phyloP scores from a whole-genome alignment of 2,329 filamentous ascomycete species.

The Aspergillus pseudotamarii region DNA sequence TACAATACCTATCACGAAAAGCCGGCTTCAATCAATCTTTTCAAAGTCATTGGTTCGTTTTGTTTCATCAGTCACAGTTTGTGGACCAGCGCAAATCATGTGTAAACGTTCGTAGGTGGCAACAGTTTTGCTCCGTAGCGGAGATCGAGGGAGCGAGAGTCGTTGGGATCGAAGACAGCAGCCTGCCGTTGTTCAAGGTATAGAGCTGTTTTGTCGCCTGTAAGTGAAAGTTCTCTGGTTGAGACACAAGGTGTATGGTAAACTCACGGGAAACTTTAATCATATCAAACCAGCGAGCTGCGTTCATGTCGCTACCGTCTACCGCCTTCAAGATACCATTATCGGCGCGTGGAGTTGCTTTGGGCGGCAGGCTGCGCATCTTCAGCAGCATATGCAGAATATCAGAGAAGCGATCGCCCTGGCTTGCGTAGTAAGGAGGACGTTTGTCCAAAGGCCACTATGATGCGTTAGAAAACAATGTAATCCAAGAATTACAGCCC shows the following conservation, averaged over 20 bases:
- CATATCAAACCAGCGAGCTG: slow-evolving; percentile 45
- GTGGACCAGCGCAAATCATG: slow-evolving; percentile 17
- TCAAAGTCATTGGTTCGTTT: slow-evolving; percentile 12
- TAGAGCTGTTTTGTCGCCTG: slow-evolving; percentile 29
- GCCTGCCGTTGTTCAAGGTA: slow-evolving; percentile 42
- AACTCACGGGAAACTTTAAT: slow-evolving; percentile 44
- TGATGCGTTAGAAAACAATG: slow-evolving; percentile 8
- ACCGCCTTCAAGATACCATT: slow-evolving; percentile 42
- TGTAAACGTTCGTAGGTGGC: slow-evolving; percentile 29
- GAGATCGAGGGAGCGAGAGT: slow-evolving; percentile 47
- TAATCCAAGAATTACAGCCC: not conserved
- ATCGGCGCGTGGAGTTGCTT: slow-evolving; percentile 40
- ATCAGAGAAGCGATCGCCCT: slow-evolving; percentile 61
- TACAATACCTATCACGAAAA: not conserved
- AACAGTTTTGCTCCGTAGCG: slow-evolving; percentile 42
- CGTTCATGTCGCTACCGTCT: slow-evolving; percentile 42
- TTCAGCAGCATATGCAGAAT: slow-evolving; percentile 61
- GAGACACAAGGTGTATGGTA: not conserved
- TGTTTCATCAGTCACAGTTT: slow-evolving; percentile 3
- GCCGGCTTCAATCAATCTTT: not conserved
- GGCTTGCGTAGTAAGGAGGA: slow-evolving; percentile 55
- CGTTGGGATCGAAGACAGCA: slow-evolving; percentile 40
- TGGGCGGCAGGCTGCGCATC: slow-evolving; percentile 55
- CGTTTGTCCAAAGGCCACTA: slow-evolving; percentile 59
- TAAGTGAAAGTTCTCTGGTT: not conserved